Base-by-base conservation (phyloP, 331 rosid species). In the Pyracantha coccinea region DNA sequence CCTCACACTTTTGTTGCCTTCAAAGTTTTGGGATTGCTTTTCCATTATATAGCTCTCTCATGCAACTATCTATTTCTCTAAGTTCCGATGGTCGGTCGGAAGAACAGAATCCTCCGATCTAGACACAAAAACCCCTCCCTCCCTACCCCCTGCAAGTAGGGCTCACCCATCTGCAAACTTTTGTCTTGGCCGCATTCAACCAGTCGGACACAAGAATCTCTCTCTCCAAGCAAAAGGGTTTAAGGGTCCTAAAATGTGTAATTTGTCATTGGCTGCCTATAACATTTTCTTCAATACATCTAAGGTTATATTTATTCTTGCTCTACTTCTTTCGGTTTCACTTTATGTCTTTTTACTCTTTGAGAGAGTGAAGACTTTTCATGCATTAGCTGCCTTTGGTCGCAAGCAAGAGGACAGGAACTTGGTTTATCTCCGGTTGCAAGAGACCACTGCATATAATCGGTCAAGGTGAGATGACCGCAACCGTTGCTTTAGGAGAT, bases 201-300 rank as follows among this genome's bases (percentile, higher is more conserved):
- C 1, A 1, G 45, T 10, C 14, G 45, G 4, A 38, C 45, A 38
- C 14, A 38, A 38, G 45, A 38, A 38, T 64, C 5, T 52, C 63
- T 63, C 14, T n/a, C 9, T 61, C 28, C 12, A 0, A 20, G 4
- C 66, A 19, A 45, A 44, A 73, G 8, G 32, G 27, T 7, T 10
- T 3, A 38, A 38, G 8, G 31, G 15, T 13, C 21, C 16, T 35
- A 77, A 14, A 52, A 50, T 77, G 82, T 47, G 63, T 21, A 33
- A 47, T n/a, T 16, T 83, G 41, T 61, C 79, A 23, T 11, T 72
- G 74, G 81, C 55, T 71, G 87, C 84, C 0, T 79, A 73, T 72
- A 60, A 33, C 67, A 63, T 83, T n/a, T 83, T 83, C 71, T 83
- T 79, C 79, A 83, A 83, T 80, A 77, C 86, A 60, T 66, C 79